Conservation (phyloP, 2,329 filamentous ascomycete genomes). For the Aaosphaeria arxii region DNA sequence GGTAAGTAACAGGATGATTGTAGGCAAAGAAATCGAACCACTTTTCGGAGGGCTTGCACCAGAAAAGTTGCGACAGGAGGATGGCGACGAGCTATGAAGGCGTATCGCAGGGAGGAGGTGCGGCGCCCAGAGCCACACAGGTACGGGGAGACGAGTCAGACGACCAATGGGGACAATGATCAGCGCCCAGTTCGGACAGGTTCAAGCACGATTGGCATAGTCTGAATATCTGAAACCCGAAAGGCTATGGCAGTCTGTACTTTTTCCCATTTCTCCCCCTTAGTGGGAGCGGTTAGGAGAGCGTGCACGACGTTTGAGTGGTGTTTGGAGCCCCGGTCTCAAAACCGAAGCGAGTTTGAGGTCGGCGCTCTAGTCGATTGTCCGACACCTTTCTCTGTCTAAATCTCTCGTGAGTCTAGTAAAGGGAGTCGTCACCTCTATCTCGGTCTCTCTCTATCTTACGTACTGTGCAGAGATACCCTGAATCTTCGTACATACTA, state of each 20-base stretch:
- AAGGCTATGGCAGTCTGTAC: conserved; percentile 17
- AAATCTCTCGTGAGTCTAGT: too few relatives aligned
- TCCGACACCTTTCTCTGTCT: not conserved
- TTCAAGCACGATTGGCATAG: conserved; percentile 12
- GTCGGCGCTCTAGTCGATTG: conserved; percentile 12
- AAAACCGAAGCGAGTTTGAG: conserved; percentile 21
- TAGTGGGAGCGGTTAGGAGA: not conserved
- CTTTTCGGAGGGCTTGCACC: conserved; percentile 15
- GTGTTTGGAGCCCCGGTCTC: conserved; percentile 18
- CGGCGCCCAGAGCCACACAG: conserved; percentile 18
- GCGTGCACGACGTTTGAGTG: conserved; percentile 20
- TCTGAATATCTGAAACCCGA: conserved; percentile 26
- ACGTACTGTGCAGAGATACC: too few relatives aligned
- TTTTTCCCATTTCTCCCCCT: conserved; percentile 15
- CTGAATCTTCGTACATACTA: too few relatives aligned
- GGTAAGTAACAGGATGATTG: conserved; percentile 26
- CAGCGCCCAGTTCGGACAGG: not conserved
- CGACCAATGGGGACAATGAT: conserved; percentile 20
- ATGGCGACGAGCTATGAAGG: conserved; percentile 20
- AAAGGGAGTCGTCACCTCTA: too few relatives aligned
- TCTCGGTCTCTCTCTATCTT: too few relatives aligned
- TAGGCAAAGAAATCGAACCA: conserved; percentile 31
- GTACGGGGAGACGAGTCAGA: conserved; percentile 2
- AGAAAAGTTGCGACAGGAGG: conserved; percentile 29
- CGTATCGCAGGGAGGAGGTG: conserved; percentile 27